Evolutionary conservation across 306 rosid genomes (phyloP).

Genomic region (Geum urbanum): DNA sequence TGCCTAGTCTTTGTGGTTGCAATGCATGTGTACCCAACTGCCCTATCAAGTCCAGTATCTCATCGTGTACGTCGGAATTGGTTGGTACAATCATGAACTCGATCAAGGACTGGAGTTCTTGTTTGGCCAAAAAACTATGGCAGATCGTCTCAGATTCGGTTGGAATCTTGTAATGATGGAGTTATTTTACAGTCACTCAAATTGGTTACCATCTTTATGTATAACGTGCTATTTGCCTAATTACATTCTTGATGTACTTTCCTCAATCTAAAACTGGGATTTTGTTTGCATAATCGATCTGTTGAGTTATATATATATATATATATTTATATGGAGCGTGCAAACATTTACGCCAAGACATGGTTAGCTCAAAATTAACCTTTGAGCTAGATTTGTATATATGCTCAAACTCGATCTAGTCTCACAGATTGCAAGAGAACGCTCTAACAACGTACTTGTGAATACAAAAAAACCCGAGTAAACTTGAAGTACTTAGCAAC

Average conservation of each 20-base stretch:
- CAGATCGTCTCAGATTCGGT: neutral
- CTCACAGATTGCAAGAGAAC: too few relatives aligned
- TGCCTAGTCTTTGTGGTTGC: constrained; percentile 13
- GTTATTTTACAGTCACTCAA: neutral
- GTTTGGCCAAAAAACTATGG: neutral
- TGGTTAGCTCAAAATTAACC: neutral
- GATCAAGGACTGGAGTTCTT: neutral
- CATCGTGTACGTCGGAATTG: neutral
- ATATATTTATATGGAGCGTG: too few relatives aligned
- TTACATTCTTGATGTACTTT: neutral
- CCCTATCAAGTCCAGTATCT: neutral
- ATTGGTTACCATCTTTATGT: neutral
- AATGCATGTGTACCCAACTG: neutral
- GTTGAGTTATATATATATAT: too few relatives aligned
- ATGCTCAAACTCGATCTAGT: too few relatives aligned
- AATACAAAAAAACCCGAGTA: too few relatives aligned
- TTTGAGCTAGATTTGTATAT: neutral
- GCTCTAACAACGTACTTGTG: too few relatives aligned
- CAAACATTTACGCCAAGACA: neutral
- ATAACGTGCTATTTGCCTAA: neutral
- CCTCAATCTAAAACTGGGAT: too few relatives aligned
- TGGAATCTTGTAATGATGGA: neutral
- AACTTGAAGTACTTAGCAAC: too few relatives aligned
- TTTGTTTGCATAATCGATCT: too few relatives aligned
- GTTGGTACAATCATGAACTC: neutral